Base-by-base conservation (phyloP, 345 rosid genomes). In the Lepidium sativum region DNA sequence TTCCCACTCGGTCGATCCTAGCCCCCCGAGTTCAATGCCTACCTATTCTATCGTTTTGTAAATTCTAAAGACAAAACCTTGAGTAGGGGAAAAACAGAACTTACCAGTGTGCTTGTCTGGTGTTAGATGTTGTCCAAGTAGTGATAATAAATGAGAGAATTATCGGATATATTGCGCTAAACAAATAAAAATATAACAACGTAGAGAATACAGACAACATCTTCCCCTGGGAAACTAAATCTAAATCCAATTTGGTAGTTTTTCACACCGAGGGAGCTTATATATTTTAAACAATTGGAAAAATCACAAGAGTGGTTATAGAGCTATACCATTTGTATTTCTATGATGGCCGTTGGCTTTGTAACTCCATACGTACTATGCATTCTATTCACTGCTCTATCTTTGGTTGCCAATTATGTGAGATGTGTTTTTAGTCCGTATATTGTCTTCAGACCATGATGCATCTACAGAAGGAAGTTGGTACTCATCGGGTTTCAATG, bases 401-500 rank as follows among this genome's bases (percentile, higher is more conserved):
- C 65, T 49, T 63, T 38, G 64, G 52, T 38, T 63, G 9, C 64
- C 69, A 9, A 53, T 40, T 6, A 33, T 49, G 45, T 38, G 64
- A 48, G 63, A 38, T 29, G 69, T 31, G 29, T 14, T 47, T 63
- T 49, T 29, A 32, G 70, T 47, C 60, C 20, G 14, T 33, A 53
- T 54, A 59, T 60, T 54, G 34, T 45, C 69, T 54, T 38, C 63
- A 3, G 48, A 62, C 95, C 96, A 92, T 47, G 82, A 86, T 3
- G 80, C 70, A 54, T 81, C 79, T 15, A 77, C 81, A 0, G 72
- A 43, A 57, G 98, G 97, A 10, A 92, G 89, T 70, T 84, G 88
- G 75, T 78, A 92, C 9, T 92, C 96, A 25, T 92, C 97, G 0
- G 98, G 96, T 80, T 86, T 89, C 76, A 92, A 70, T 10, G 98